Evolutionary conservation across 2,329 filamentous ascomycete species (phyloP).

Genomic region (Tricladium varicosporioides): DNA sequence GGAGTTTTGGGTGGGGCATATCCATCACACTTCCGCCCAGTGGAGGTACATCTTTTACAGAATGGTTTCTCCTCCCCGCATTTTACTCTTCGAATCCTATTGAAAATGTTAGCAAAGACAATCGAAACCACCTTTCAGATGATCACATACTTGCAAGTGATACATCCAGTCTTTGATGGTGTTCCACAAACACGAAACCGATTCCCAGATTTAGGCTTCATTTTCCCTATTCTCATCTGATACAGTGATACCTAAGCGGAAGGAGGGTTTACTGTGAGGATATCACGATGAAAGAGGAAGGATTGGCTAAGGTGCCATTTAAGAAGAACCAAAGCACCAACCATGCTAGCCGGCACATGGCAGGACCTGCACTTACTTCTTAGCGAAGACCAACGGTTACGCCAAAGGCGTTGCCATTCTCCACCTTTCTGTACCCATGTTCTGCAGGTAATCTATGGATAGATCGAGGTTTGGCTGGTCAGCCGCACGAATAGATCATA

Average conservation of each 20-base stretch:
- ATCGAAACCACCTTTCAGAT: background rate
- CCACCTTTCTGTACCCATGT: background rate
- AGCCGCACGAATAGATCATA: constrained; percentile 4
- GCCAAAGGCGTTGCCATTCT: background rate
- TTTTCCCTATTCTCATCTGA: constrained; percentile 4
- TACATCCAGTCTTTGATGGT: constrained; percentile 29
- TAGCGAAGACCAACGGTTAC: background rate
- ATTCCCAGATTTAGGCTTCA: constrained; percentile 25
- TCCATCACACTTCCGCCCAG: constrained; percentile 32
- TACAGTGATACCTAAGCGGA: background rate
- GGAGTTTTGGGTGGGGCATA: constrained; percentile 21
- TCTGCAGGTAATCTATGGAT: constrained; percentile 3
- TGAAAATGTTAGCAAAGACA: constrained; percentile 2
- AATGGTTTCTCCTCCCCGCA: constrained; percentile 33
- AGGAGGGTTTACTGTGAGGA: background rate
- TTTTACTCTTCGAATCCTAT: constrained; percentile 31
- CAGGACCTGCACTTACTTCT: background rate
- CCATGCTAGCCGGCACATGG: constrained; percentile 12
- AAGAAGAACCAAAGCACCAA: background rate
- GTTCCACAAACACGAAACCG: constrained; percentile 31
- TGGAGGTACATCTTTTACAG: constrained; percentile 31
- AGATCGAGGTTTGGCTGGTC: background rate
- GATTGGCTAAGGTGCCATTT: background rate
- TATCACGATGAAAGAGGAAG: background rate
- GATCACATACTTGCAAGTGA: constrained; percentile 31